These are phyloP conservation scores for Spiromastix sp. DNA, from an alignment of 2,329 filamentous ascomycete genomes.

Conservation along the genomic window DNA sequence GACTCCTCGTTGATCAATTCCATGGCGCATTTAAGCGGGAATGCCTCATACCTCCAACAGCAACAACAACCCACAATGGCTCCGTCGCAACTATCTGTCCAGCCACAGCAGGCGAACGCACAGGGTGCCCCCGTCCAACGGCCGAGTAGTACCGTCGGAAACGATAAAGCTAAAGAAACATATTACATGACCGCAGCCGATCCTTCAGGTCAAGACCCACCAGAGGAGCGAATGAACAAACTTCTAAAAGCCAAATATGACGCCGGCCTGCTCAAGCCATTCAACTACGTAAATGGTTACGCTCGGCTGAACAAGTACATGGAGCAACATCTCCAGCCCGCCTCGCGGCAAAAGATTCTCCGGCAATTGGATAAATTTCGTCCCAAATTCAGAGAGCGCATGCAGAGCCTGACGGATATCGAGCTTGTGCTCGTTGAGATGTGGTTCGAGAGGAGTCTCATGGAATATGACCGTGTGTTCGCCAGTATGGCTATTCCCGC, in stretches of 20 bases:
- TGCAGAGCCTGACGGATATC: conserved; percentile 83
- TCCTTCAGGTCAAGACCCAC: conserved; percentile 73
- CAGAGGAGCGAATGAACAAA: conserved; percentile 91
- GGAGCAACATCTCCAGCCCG: conserved; percentile 72
- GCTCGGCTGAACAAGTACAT: conserved; percentile 82
- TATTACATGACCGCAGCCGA: conserved; percentile 97
- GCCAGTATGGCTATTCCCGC: conserved; percentile 98
- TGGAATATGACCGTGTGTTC: conserved; percentile 98
- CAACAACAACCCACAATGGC: conserved; percentile 26
- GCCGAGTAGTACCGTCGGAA: conserved; percentile 50
- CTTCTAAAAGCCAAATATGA: conserved; percentile 93
- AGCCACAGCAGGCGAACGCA: conserved; percentile 20
- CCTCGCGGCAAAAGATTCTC: conserved; percentile 81
- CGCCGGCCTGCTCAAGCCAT: conserved; percentile 84
- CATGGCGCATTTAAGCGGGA: conserved; percentile 21
- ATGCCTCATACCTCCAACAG: conserved; percentile 22
- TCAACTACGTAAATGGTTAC: conserved; percentile 98
- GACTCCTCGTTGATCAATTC: conserved; percentile 45
- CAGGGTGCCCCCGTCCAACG: conserved; percentile 48
- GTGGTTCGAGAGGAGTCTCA: conserved; percentile 95
- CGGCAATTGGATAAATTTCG: conserved; percentile 86
- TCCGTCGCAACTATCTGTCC: conserved; percentile 20
- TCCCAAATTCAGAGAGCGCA: conserved; percentile 91
- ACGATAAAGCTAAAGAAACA: conserved; percentile 61
- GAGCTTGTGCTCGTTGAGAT: conserved; percentile 93